phyloP scores from a whole-genome alignment of 768 basidiomycete species.

The Tylopilus plumbeoviolaceoides region DNA sequence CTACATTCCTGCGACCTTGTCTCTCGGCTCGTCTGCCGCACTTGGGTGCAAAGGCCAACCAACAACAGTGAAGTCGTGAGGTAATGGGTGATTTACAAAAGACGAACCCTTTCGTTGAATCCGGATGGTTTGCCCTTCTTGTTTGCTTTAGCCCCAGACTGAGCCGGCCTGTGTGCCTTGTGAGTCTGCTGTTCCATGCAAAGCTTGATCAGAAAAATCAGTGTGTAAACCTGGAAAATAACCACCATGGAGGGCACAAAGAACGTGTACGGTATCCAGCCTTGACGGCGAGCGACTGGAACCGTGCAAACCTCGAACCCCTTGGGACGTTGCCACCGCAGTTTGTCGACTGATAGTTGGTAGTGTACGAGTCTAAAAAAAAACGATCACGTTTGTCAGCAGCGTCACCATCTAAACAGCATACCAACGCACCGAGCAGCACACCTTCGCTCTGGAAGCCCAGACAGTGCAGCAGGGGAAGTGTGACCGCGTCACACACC shows the following conservation, averaged over 20 bases:
- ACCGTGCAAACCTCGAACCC: no score
- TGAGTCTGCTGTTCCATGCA: constrained; percentile 66
- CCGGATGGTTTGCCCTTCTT: constrained; percentile 77
- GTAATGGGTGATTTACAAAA: background rate
- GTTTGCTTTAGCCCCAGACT: constrained; percentile 66
- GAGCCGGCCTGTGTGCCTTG: constrained; percentile 76
- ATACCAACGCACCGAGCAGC: no score
- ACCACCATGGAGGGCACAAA: constrained; percentile 11
- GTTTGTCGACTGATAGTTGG: no score
- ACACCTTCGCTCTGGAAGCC: no score
- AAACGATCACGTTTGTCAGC: no score
- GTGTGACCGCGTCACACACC: no score
- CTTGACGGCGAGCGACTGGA: no score
- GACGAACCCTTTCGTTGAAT: constrained; percentile 83
- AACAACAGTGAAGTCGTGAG: background rate
- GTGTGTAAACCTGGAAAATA: constrained; percentile 10
- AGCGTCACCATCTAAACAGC: no score
- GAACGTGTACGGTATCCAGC: no score
- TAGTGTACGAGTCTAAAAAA: no score
- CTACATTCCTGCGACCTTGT: constrained; percentile 86
- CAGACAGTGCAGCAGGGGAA: no score
- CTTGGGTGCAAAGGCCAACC: constrained; percentile 83
- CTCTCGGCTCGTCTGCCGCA: constrained; percentile 87
- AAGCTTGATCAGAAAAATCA: background rate
- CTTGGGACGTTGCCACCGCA: no score